Evolutionary conservation across 148 eudicot species (phyloP), one percentile per base, ranked within the genome.

Genomic region (Tetragonia tetragonoides): DNA sequence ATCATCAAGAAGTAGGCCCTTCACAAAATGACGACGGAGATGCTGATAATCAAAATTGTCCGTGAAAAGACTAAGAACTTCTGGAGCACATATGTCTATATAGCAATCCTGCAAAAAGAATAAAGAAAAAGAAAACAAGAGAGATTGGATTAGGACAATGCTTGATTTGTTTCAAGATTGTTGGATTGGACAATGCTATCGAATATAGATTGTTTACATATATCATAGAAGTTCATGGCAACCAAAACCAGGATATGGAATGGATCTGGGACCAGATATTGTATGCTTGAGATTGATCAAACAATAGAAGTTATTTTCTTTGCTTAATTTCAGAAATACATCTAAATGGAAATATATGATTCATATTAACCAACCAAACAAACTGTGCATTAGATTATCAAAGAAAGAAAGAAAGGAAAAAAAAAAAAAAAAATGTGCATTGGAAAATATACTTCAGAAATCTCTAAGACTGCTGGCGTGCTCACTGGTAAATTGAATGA

Each of bases 31-130:
- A 77, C 97, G 96, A 23, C 99, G 97, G 64, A 95, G 89, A 85
- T 89, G 97, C 84, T 95, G 99, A 87, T 95, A 95, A 81, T 95
- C 99, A 84, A 95, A 95, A 89, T 95, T 95, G 82, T 95, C 99
- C 0, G 91, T 85, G 78, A 95, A 95, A 73, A 92, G 93, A 78
- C 90, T 91, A 57, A 95, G 94, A 61, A 95, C 96, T 83, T 92
- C 99, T 17, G 89, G 94, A 64, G 91, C 86, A 85, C 99, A 95
- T 42, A 95, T 91, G 84, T 95, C 99, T 77, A 95, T 88, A 72
- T 89, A 92, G 84, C 98, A 95, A 83, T 95, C 98, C 97, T 93
- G 90, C 87, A 85, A 66, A 28, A 28, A 28, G 34, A 28, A 28
- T 28, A 28, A 74, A 75, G 10, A 39, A n/a, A 28, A 15, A 2